Percentiles rank a stretch among this genome's conserved stretches.
Conservation (phyloP, 2,329 filamentous ascomycete genomes). For the Aspergillus versicolor region DNA sequence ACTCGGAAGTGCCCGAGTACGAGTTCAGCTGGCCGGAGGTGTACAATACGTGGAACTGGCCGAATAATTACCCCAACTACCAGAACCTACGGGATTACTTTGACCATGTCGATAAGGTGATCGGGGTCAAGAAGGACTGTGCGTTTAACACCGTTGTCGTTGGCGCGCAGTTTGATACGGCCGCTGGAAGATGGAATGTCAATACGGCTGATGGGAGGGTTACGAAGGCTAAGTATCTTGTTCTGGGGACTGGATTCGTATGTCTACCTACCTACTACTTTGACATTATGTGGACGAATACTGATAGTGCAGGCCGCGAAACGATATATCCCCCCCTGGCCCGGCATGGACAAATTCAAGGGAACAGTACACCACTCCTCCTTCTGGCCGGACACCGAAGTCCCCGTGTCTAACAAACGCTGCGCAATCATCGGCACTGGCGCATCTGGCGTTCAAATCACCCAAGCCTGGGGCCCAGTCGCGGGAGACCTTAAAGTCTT, state of each 20-base stretch:
- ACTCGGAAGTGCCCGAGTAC: conserved; percentile 55
- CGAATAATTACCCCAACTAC: conserved; percentile 26
- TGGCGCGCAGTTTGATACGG: conserved; percentile 42
- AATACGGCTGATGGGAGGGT: conserved; percentile 42
- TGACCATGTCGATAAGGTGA: conserved; percentile 44
- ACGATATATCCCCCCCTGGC: conserved; percentile 41
- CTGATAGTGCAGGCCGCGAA: conserved; percentile 31
- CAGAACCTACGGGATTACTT: conserved; percentile 49
- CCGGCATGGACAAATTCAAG: conserved; percentile 45
- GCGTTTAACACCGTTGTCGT: conserved; percentile 47
- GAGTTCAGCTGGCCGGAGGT: conserved; percentile 53
- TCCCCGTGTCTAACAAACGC: conserved; percentile 30
- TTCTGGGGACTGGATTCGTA: conserved; percentile 44
- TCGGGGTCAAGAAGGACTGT: conserved; percentile 46
- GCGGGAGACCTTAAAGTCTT: conserved; percentile 22
- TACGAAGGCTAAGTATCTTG: conserved; percentile 44
- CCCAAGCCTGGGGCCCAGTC: conserved; percentile 18
- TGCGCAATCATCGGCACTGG: conserved; percentile 46
- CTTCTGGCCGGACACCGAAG: conserved; percentile 40
- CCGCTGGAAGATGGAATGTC: conserved; percentile 44
- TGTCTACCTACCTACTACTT: neutral
- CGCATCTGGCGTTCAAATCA: conserved; percentile 42
- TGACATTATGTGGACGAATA: too few relatives aligned
- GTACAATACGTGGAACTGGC: conserved; percentile 48
- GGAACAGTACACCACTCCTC: conserved; percentile 57